These are phyloP conservation scores for Solanum appendiculatum DNA, from an alignment of 257 asterid genomes.

Conservation along the genomic window DNA sequence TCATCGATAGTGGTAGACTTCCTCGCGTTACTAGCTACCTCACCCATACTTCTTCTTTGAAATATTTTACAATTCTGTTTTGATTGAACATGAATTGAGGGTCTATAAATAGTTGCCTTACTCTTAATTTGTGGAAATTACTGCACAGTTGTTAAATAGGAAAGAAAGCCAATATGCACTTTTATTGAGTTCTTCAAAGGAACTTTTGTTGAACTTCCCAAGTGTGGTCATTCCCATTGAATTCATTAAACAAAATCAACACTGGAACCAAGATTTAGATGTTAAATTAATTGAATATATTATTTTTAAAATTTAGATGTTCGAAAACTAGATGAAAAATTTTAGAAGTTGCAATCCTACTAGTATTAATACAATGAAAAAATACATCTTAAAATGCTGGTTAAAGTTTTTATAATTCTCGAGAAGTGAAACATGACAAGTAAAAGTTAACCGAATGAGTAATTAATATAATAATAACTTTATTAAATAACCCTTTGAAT, in stretches of 20 bases:
- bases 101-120: background rate
- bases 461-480: no score
- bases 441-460: no score
- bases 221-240: background rate
- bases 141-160: background rate
- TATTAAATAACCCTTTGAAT: no score
- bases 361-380: background rate
- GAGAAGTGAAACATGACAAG: no score
- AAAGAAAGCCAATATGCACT: background rate
- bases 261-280: background rate
- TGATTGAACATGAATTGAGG: background rate
- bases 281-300: no score
- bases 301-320: background rate
- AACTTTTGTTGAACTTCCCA: background rate
- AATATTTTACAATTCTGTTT: background rate
- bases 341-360: background rate
- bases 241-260: background rate
- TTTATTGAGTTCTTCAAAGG: background rate
- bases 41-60: background rate
- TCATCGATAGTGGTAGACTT: background rate
- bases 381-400: no score
- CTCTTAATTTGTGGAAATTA: background rate
- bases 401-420: no score
- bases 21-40: background rate
- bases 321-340: no score